Percentiles rank a stretch among this genome's conserved stretches.
These are phyloP conservation scores for Wickerhamomyces xylosicus DNA, from an alignment of 805 yeast genomes.

Conservation along the genomic window DNA sequence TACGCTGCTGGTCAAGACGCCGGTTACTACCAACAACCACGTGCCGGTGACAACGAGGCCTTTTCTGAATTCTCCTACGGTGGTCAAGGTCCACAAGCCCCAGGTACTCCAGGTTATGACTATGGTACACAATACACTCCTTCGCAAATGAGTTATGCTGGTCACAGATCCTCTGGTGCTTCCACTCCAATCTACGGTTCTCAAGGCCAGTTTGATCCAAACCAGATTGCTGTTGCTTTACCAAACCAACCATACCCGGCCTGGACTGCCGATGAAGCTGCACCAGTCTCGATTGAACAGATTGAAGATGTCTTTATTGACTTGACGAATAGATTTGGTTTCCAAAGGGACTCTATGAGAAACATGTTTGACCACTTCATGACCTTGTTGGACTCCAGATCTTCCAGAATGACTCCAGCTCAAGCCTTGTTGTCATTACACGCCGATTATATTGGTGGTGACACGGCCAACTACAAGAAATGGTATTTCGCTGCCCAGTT, in stretches of 20 bases:
- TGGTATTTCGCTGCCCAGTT: conserved; percentile 88
- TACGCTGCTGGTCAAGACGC: conserved; percentile 22
- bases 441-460: conserved; percentile 86
- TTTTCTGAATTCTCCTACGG: conserved; percentile 63
- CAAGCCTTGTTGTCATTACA: conserved; percentile 76
- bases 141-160: conserved; percentile 81
- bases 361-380: conserved; percentile 82
- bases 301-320: conserved; percentile 82
- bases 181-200: conserved; percentile 89
- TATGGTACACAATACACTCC: conserved; percentile 66
- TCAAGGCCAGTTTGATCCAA: conserved; percentile 44
- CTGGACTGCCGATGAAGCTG: conserved; percentile 95
- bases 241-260: conserved; percentile 97
- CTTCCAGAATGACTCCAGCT: conserved; percentile 84
- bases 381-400: conserved; percentile 73
- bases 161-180: conserved; percentile 82
- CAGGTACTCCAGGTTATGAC: conserved; percentile 63
- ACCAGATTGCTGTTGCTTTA: conserved; percentile 54
- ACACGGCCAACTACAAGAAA: conserved; percentile 72
- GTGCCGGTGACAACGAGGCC: conserved; percentile 46
- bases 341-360: conserved; percentile 90
- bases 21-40: conserved; percentile 45
- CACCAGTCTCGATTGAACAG: conserved; percentile 76
- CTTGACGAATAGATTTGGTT: conserved; percentile 74
- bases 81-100: conserved; percentile 25